These are phyloP conservation scores for Oryza australiensis DNA, from an alignment of 176 grass and related monocot genomes.

Conservation along the genomic window DNA sequence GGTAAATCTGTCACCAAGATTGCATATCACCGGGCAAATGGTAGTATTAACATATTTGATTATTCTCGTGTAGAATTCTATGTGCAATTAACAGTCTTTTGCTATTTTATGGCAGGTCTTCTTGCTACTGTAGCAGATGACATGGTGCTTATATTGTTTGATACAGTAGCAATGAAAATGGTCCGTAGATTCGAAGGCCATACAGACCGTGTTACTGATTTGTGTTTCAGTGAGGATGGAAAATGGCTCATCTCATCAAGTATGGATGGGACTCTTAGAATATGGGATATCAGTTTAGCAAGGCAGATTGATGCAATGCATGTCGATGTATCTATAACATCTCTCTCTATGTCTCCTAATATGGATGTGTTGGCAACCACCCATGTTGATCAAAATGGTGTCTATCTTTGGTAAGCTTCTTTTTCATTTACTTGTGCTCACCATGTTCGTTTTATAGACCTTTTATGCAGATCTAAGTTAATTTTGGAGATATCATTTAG, in stretches of 20 bases:
- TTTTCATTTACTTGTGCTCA: slow-evolving; percentile 17
- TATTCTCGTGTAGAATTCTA: slow-evolving; percentile 17
- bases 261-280: slow-evolving; percentile 95
- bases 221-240: slow-evolving; percentile 96
- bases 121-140: slow-evolving; percentile 81
- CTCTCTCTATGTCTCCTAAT: slow-evolving; percentile 76
- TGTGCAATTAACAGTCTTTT: slow-evolving; percentile 37
- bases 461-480: not conserved
- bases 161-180: slow-evolving; percentile 67
- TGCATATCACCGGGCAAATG: slow-evolving; percentile 86
- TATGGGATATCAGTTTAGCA: slow-evolving; percentile 96
- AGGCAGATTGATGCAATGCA: slow-evolving; percentile 94
- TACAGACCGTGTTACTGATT: slow-evolving; percentile 80
- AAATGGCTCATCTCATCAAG: slow-evolving; percentile 93
- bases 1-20: slow-evolving; percentile 76
- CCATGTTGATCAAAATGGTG: slow-evolving; percentile 96
- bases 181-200: slow-evolving; percentile 93
- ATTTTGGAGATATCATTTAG: not conserved
- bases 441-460: not conserved
- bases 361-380: slow-evolving; percentile 96
- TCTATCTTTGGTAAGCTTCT: slow-evolving; percentile 90
- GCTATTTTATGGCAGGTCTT: slow-evolving; percentile 65
- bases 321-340: slow-evolving; percentile 80
- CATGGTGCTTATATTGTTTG: slow-evolving; percentile 76
- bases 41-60: slow-evolving; percentile 44